Percentiles rank a stretch among this genome's conserved stretches.
Conservation (phyloP, 2,329 filamentous ascomycete species). For the Sphaerostilbella broomeana region DNA sequence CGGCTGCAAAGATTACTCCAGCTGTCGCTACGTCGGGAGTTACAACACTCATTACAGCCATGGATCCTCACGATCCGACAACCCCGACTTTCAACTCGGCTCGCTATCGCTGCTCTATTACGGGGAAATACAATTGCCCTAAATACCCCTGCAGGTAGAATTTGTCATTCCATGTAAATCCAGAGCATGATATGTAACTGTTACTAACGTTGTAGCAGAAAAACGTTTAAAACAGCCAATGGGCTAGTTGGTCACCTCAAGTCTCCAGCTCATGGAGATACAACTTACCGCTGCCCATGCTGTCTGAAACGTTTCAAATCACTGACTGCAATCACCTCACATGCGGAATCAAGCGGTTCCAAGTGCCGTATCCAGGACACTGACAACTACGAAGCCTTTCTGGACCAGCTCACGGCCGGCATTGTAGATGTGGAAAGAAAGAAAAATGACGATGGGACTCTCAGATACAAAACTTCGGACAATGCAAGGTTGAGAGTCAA, state of each 20-base stretch:
- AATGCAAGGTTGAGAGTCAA: conserved; percentile 3
- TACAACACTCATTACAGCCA: conserved; percentile 10
- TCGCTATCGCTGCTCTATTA: conserved; percentile 38
- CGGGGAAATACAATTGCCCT: conserved; percentile 47
- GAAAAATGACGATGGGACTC: conserved; percentile 22
- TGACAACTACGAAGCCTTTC: conserved; percentile 27
- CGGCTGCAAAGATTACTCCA: conserved; percentile 6
- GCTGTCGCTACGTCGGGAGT: conserved; percentile 13
- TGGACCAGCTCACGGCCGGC: conserved; percentile 29
- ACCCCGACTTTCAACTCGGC: conserved; percentile 40
- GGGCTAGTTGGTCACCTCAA: conserved; percentile 38
- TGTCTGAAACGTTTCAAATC: conserved; percentile 38
- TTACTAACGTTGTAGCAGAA: conserved; percentile 25
- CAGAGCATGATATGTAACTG: background rate
- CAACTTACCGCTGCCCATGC: conserved; percentile 35
- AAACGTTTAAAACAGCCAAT: conserved; percentile 29
- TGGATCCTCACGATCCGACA: conserved; percentile 38
- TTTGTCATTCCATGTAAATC: background rate
- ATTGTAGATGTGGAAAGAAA: conserved; percentile 21
- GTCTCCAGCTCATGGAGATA: conserved; percentile 34
- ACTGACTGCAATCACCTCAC: conserved; percentile 38
- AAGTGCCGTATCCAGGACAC: conserved; percentile 39
- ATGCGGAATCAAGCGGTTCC: conserved; percentile 39
- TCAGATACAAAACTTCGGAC: conserved; percentile 22
- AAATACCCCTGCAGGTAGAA: conserved; percentile 45